Evolutionary conservation across 2,329 filamentous ascomycete genomes (phyloP), one percentile per base, ranked within the genome.

Genomic region (Colletotrichum zoysiae): DNA sequence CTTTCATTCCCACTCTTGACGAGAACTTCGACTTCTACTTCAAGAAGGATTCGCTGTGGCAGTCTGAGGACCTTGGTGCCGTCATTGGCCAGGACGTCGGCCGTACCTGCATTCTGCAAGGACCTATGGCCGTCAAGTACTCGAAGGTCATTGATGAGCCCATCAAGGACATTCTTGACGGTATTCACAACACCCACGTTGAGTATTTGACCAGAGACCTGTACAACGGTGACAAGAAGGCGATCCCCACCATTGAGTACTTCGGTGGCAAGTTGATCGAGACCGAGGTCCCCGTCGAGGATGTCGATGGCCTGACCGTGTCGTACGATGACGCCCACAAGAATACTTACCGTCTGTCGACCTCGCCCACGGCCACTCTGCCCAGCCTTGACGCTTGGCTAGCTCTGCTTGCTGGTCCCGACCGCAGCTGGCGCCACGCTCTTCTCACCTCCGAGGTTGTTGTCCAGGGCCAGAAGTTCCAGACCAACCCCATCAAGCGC

Each of bases 1-100:
- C 95, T 0, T 99, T 99, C 80, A 95, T 99, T 40, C 96, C 96
- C 6, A 88, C 93, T n/a, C 88, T 99, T 30, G 96, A 99, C 78
- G 95, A 97, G 74, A 97, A 95, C 80, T 99, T 99, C 76, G 96
- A 99, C 81, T 97, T 97, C 84, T 99, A 94, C 86, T 99, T 99
- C 92, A 99, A 99, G 91, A 99, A 99, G 86, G 96, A 99, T 82
- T 99, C 96, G 1, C 89, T 99, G 9, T 99, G 96, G 96, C 96
- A 99, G 84, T 98, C 96, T 1, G 96, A 99, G 83, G 96, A 99
- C 78, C 87, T 99, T 14, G 95, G 97, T 78, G 96, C 96, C 65
- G 95, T 99, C 70, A 95, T 98, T 73, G 95, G 88, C 76, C 96
- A 98, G 83, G 97, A 99, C 80, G 96, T 99, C 71, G 95, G 94